Conservation (phyloP, 768 basidiomycete genomes). For the Russula brevipes region DNA sequence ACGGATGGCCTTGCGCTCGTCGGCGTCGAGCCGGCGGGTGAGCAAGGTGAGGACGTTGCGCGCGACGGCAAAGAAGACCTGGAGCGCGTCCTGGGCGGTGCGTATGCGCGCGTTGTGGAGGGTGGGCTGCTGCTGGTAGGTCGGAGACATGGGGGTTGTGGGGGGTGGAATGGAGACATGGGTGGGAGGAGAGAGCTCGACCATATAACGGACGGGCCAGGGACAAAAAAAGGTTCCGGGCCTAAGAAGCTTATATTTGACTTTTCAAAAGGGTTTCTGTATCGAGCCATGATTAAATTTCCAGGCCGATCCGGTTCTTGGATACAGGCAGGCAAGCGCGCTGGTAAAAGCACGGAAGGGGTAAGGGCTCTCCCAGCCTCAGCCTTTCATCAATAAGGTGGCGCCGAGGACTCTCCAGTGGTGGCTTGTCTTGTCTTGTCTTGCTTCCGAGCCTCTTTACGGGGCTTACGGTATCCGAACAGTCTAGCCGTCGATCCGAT, state of each 20-base stretch:
- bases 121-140: slow-evolving; percentile 64
- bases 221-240: slow-evolving; percentile 26
- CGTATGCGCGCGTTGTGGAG: slow-evolving; percentile 69
- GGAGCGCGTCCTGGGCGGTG: slow-evolving; percentile 72
- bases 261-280: slow-evolving; percentile 25
- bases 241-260: slow-evolving; percentile 28
- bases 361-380: slow-evolving; percentile 7
- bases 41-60: slow-evolving; percentile 63
- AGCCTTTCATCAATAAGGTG: slow-evolving; percentile 15
- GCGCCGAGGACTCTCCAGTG: slow-evolving; percentile 18
- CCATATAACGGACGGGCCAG: slow-evolving; percentile 24
- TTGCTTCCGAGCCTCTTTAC: slow-evolving; percentile 4
- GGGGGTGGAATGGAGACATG: slow-evolving; percentile 25
- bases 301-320: slow-evolving; percentile 24
- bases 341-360: slow-evolving; percentile 10
- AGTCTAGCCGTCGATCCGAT: slow-evolving; percentile 22
- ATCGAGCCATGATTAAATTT: slow-evolving; percentile 25
- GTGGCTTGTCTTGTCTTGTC: slow-evolving; percentile 5
- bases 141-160: slow-evolving; percentile 23
- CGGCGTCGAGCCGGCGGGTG: slow-evolving; percentile 69
- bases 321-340: slow-evolving; percentile 8
- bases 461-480: slow-evolving; percentile 17
- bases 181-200: slow-evolving; percentile 19
- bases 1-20: slow-evolving; percentile 54
- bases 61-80: slow-evolving; percentile 70